phyloP scores from a whole-genome alignment of 331 rosid genomes.

The Cydonia oblonga region DNA sequence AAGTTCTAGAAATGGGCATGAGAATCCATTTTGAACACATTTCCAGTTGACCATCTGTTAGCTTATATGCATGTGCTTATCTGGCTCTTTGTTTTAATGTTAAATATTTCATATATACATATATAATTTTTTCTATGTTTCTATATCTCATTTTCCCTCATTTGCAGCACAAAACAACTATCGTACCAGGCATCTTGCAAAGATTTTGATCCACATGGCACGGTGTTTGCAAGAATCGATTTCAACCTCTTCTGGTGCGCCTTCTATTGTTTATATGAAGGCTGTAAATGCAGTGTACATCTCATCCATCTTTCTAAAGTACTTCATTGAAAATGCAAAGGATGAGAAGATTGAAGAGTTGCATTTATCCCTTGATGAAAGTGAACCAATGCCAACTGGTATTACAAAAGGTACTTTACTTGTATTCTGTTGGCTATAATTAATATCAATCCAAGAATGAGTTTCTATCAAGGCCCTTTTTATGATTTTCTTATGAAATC shows the following conservation, averaged over 20 bases:
- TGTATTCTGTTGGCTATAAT: not conserved
- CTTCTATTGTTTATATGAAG: constrained; percentile 52
- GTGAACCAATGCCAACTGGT: constrained; percentile 41
- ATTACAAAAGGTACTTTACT: constrained; percentile 48
- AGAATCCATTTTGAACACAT: not conserved
- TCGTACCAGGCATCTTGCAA: constrained; percentile 79
- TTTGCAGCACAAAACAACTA: constrained; percentile 68
- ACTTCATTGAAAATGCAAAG: constrained; percentile 62
- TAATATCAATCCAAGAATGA: not conserved
- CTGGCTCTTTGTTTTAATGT: not conserved
- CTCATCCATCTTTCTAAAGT: constrained; percentile 69
- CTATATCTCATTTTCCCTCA: not conserved
- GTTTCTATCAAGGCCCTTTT: not conserved
- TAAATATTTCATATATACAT: not conserved
- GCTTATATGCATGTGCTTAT: not conserved
- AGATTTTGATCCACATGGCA: constrained; percentile 80
- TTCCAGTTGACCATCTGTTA: not conserved
- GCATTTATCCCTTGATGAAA: constrained; percentile 51
- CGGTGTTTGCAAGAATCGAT: constrained; percentile 71
- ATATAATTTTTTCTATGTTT: not conserved
- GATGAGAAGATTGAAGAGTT: constrained; percentile 42
- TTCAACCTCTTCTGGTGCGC: constrained; percentile 51
- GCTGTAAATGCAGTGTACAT: constrained; percentile 81
- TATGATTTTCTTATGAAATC: not conserved
- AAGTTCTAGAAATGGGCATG: not conserved